Percentiles rank a stretch among this genome's conserved stretches.
phyloP scores from a whole-genome alignment of 768 basidiomycete genomes.

The Pisolithus orientalis region DNA sequence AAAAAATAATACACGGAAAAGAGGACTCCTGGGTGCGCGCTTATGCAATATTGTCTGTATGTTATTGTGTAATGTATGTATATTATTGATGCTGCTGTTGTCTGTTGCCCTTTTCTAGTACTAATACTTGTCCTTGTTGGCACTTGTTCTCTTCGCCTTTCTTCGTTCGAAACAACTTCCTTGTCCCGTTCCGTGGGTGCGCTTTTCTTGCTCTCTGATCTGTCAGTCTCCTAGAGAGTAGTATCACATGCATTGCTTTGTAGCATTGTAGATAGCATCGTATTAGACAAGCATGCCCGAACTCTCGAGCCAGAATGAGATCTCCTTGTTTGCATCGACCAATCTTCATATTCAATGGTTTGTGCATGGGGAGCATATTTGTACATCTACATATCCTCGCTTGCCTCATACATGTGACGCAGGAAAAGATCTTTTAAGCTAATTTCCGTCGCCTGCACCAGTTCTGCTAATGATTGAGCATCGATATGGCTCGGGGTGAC shows the following conservation, averaged over 20 bases:
- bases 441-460: too few relatives aligned
- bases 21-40: background rate
- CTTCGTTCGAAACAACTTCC: background rate
- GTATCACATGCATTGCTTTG: background rate
- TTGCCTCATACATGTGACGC: too few relatives aligned
- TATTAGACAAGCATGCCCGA: background rate
- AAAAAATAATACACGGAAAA: conserved; percentile 2
- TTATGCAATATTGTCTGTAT: conserved; percentile 14
- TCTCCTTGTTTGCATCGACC: too few relatives aligned
- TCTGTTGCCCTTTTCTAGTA: background rate
- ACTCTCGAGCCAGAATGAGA: background rate
- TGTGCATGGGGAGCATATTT: too few relatives aligned
- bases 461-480: too few relatives aligned
- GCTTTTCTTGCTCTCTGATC: background rate
- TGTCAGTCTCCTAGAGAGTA: too few relatives aligned
- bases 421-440: too few relatives aligned
- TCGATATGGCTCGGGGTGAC: too few relatives aligned
- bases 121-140: background rate
- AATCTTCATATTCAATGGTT: too few relatives aligned
- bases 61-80: conserved; percentile 28
- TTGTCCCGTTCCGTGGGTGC: background rate
- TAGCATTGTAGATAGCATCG: background rate
- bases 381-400: too few relatives aligned
- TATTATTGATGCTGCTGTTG: conserved; percentile 11
- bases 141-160: background rate